Base-by-base conservation (phyloP, 768 basidiomycete genomes). In the Mrakia hoshinonis region DNA sequence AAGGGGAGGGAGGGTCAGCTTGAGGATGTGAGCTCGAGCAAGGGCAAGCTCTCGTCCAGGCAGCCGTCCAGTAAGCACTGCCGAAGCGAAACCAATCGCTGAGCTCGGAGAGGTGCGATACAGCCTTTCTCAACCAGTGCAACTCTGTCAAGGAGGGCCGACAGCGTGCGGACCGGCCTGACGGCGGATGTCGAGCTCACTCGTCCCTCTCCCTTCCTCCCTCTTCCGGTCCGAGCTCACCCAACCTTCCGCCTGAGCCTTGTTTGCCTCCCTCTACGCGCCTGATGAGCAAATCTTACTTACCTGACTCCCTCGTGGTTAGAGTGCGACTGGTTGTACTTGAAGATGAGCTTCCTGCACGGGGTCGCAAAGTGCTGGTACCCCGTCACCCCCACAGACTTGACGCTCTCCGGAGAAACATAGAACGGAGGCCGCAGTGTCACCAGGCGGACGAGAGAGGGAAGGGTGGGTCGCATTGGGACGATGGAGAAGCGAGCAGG, bases 281-380 rank as follows among this genome's bases (percentile, higher is more conserved):
- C 18, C 46, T 20, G 1, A 20, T 12, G 18, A 51, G 48, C n/a
- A n/a, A n/a, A n/a, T n/a, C n/a, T n/a, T n/a, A 51, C 68, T 26
- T 12, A 65, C 69, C 69, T 48, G 24, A 64, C 15, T 39, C 63
- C 69, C 69, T 70, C 69, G 49, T 38, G 58, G 5, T 43, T 34
- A 11, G 43, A 36, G 26, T 54, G 36, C 15, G n/a, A n/a, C 51
- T 70, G 62, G 29, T 65, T 46, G 62, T 65, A 70, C 36, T 70
- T 48, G 52, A 70, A 64, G 46, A 62, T 51, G 51, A 65, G 26
- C 61, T 60, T 49, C 24, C 69, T 18, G 26, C 61, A 70, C 7
- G 63, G 63, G 5, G 48, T 24, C 11, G 51, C 31, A 52, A 70
- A 70, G 38, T 70, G 68, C 6, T 62, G 12, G 58, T 46, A 69